These are phyloP conservation scores for Populus deltoides DNA, from an alignment of 345 rosid species.

Conservation along the genomic window DNA sequence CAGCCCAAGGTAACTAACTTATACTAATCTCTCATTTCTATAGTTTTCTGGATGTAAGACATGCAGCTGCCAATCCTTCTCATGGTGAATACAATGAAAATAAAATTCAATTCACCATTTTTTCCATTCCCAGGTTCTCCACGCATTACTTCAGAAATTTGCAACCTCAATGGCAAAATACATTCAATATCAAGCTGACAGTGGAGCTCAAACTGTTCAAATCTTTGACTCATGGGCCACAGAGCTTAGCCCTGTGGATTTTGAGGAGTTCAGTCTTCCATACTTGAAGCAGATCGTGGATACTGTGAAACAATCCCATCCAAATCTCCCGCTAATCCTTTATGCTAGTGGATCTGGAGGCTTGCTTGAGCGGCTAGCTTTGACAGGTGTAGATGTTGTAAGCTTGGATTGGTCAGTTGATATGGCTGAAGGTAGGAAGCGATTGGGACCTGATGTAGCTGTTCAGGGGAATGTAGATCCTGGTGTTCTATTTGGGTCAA, in stretches of 20 bases:
- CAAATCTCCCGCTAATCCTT: slow-evolving; percentile 78
- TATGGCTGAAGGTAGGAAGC: slow-evolving; percentile 93
- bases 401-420: slow-evolving; percentile 99
- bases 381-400: slow-evolving; percentile 89
- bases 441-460: slow-evolving; percentile 68
- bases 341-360: slow-evolving; percentile 98
- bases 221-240: slow-evolving; percentile 99
- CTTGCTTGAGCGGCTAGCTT: slow-evolving; percentile 77
- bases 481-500: slow-evolving; percentile 83
- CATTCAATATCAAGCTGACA: slow-evolving; percentile 76
- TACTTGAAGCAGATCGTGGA: slow-evolving; percentile 83
- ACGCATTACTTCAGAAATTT: slow-evolving; percentile 77
- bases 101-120: neutral
- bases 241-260: slow-evolving; percentile 92
- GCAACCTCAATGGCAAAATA: slow-evolving; percentile 85
- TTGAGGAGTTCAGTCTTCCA: slow-evolving; percentile 87
- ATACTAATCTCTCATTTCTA: neutral
- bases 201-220: slow-evolving; percentile 96
- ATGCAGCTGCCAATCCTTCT: neutral
- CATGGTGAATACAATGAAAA: neutral
- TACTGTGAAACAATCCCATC: slow-evolving; percentile 81
- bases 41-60: slow-evolving; percentile 1
- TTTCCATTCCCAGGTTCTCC: slow-evolving; percentile 55
- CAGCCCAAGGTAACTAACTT: slow-evolving; percentile 66
- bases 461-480: slow-evolving; percentile 98